Percentiles rank a stretch among this genome's conserved stretches.
These are phyloP conservation scores for Ophiostoma quercus DNA, from an alignment of 2,329 filamentous ascomycete species.

Conservation along the genomic window DNA sequence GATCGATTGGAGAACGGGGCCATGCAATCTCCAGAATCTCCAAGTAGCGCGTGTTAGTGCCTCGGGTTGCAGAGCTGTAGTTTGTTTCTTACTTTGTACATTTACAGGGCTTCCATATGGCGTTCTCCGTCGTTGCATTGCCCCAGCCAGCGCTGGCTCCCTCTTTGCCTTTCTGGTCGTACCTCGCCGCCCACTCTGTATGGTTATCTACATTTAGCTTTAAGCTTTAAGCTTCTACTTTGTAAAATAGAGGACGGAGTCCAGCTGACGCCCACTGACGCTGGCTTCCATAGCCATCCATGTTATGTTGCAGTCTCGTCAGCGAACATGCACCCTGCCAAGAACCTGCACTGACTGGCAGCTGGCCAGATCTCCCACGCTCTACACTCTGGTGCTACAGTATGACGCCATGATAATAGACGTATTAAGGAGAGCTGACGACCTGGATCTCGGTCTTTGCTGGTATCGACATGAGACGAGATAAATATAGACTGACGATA, in stretches of 20 bases:
- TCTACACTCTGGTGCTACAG: neutral
- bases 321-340: constrained; percentile 3
- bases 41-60: neutral
- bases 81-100: neutral
- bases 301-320: neutral
- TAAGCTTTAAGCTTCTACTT: neutral
- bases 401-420: neutral
- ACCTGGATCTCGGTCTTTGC: neutral
- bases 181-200: neutral
- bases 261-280: neutral
- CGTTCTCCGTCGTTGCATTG: neutral
- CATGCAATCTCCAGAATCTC: constrained; percentile 1
- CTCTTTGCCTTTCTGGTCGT: neutral
- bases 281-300: too few species aligned
- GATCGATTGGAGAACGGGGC: constrained; percentile 2
- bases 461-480: neutral
- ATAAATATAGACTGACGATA: neutral
- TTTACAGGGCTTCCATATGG: constrained; percentile 4
- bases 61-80: neutral
- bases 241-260: neutral
- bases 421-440: neutral
- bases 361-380: neutral
- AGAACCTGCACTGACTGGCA: neutral
- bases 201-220: constrained; percentile 12
- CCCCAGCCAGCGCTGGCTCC: constrained; percentile 3